Conservation (phyloP, 768 basidiomycete genomes). For the Gymnopilus dilepis region DNA sequence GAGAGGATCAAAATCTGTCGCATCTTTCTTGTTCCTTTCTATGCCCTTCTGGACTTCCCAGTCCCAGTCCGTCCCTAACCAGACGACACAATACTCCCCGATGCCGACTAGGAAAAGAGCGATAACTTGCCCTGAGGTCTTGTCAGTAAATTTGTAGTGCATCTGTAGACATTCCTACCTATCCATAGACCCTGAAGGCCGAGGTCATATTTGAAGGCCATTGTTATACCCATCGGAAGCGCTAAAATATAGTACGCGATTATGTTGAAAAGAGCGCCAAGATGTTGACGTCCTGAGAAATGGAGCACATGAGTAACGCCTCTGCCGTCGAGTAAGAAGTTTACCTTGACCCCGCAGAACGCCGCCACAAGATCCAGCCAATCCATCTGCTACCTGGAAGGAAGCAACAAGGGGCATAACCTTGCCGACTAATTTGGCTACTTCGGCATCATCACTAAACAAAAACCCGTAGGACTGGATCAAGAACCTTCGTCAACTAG, state of each 20-base stretch:
- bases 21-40: constrained; percentile 52
- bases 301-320: neutral
- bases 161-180: constrained; percentile 44
- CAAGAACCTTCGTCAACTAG: neutral
- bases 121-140: constrained; percentile 65
- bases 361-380: constrained; percentile 67
- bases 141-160: neutral
- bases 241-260: constrained; percentile 82
- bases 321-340: neutral
- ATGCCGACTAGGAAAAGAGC: constrained; percentile 75
- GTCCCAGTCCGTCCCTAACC: constrained; percentile 66
- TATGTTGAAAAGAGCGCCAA: constrained; percentile 77
- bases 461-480: constrained; percentile 66
- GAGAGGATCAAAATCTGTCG: neutral
- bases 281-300: constrained; percentile 63
- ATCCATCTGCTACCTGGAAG: constrained; percentile 83
- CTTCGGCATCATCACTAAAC: constrained; percentile 69
- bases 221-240: constrained; percentile 76
- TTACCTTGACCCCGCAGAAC: constrained; percentile 81
- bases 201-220: constrained; percentile 58
- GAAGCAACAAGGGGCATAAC: constrained; percentile 79
- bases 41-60: constrained; percentile 60
- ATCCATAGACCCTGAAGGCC: constrained; percentile 83
- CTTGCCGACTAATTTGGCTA: constrained; percentile 60
- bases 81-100: constrained; percentile 68